These are phyloP conservation scores for Aureobasidium sp. DNA, from an alignment of 2,329 filamentous ascomycete species.

Conservation along the genomic window DNA sequence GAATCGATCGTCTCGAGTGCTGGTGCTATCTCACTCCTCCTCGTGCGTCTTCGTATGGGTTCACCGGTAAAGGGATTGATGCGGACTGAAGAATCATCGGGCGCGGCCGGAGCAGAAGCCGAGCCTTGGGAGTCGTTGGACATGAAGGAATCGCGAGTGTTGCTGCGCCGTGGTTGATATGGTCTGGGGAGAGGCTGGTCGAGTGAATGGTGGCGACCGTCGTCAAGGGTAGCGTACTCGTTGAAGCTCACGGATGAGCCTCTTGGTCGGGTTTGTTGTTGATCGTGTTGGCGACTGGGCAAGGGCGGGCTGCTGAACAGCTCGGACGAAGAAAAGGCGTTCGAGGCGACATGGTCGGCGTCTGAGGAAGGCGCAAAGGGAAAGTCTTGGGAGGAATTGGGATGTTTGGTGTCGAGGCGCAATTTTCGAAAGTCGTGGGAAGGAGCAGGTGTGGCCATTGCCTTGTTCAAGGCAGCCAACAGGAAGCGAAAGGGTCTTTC, in stretches of 20 bases:
- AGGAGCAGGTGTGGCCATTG: constrained; percentile 13
- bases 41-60: constrained; percentile 17
- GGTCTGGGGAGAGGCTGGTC: constrained; percentile 32
- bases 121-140: background rate
- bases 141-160: constrained; percentile 3
- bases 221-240: constrained; percentile 34
- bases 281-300: background rate
- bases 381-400: constrained; percentile 1
- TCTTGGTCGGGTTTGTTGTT: constrained; percentile 21
- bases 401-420: constrained; percentile 6
- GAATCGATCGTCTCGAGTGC: constrained; percentile 16
- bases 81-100: constrained; percentile 7
- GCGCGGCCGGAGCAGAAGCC: constrained; percentile 9
- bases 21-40: constrained; percentile 16
- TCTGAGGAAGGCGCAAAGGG: constrained; percentile 5
- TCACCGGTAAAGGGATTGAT: constrained; percentile 20
- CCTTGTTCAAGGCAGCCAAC: background rate
- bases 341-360: constrained; percentile 13
- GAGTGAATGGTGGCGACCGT: constrained; percentile 32
- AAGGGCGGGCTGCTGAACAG: background rate
- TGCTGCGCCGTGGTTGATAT: constrained; percentile 1
- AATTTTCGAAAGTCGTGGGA: constrained; percentile 13
- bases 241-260: constrained; percentile 37
- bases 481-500: background rate
- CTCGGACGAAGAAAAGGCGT: background rate